Evolutionary conservation across 2,329 filamentous ascomycete species (phyloP), one percentile per base, ranked within the genome.

Genomic region (Blastomyces emzantsi): DNA sequence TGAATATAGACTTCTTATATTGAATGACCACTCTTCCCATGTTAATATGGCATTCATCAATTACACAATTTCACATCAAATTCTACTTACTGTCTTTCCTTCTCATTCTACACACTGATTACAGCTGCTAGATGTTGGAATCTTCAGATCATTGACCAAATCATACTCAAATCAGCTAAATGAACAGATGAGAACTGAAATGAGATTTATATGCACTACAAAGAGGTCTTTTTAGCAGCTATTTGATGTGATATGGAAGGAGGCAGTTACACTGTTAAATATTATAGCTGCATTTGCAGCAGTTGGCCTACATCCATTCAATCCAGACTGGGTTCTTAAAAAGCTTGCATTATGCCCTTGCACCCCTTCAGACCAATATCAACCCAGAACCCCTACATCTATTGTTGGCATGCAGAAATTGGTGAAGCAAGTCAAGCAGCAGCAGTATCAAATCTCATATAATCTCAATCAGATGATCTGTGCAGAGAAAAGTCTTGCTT

Each of bases 121-220:
- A 62, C 43, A 64, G 36, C 49, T 25, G 4, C 60, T 62, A 62
- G 55, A 64, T 64, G n/a, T 64, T 62, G 36, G 11, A 54, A 62
- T 64, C 55, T 64, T 64, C 58, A n/a, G 6, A 49, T 17, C 19
- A 51, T 51, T 64, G 1, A 13, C 22, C 9, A 33, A 39, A 39
- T n/a, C 60, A 45, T 57, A 28, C 49, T 36, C 39, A 17, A 28
- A 28, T 2, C 15, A 54, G 2, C 28, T 54, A 4, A 33, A 54
- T 54, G 22, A 28, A 6, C 13, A 13, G 5, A 54, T 30, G 25
- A 9, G 28, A 28, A 25, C 56, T 30, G 41, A 9, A 54, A 54
- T 52, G 49, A 39, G 47, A 54, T 64, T 60, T 39, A 36, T 54
- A 54, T 8, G 15, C n/a, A 60, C 55, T 15, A 64, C 22, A 19